Base-by-base conservation (phyloP, 2,329 filamentous ascomycete genomes). In the Colletotrichum nymphaeae region DNA sequence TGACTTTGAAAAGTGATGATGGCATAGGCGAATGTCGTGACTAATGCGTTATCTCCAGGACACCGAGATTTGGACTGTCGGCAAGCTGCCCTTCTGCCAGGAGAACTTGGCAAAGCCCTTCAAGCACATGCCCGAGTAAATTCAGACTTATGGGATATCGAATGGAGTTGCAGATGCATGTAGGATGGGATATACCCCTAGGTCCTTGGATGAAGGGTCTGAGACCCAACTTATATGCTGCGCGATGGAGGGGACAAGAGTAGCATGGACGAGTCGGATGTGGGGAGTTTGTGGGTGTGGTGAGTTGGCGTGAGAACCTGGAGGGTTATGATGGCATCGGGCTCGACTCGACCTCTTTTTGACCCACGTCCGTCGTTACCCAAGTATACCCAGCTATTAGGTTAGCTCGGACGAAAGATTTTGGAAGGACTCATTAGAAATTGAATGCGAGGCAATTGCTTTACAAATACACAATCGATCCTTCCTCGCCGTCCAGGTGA, bases 51-150 rank as follows among this genome's bases (percentile, higher is more conserved):
- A 12, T 32, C 35, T 19, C 2, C 16, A 90, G 88, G 88, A 91
- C 77, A 91, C 90, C 76, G 91, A 93, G 84, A 93, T 93, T 83
- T 93, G 91, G 91, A 92, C 90, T 63, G 88, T 86, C 75, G 81
- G 89, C 84, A 93, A 93, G 87, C 87, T 93, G 76, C 91, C 91
- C 19, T 93, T 93, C 85, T 92, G 91, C 85, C 86, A 90, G 85
- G 91, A 93, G 86, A 83, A 88, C 76, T 85, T 93, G 74, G 89
- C 85, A 63, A 89, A 92, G 81, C 86, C 90, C 3, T 93, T 93
- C 80, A 81, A 87, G 78, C 83, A 91, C 81, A 92, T 93, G 91
- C 91, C 90, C 14, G 80, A 89, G 80, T 90, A 87, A 81, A 65
- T 8, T 14, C 12, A 22, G 46, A 16, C 22, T 24, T 16, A 19